Percentiles rank a stretch among this genome's conserved stretches.
These are phyloP conservation scores for Diaporthe caulivora DNA, from an alignment of 2,329 filamentous ascomycete species.

Conservation along the genomic window DNA sequence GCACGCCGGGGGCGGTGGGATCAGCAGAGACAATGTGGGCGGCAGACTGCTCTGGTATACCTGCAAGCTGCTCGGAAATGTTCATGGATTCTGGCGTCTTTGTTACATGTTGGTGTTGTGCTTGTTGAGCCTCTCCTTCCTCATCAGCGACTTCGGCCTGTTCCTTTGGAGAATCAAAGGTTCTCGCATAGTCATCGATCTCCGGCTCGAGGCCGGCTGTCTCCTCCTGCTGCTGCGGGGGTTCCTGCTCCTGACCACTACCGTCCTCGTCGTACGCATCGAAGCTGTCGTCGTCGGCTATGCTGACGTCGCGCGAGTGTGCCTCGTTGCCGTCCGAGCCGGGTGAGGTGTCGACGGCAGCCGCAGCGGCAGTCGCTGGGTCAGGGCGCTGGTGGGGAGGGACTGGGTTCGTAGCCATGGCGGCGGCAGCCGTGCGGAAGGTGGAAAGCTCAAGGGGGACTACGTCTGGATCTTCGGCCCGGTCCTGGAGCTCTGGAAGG, in stretches of 20 bases:
- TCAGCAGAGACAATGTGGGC: conserved; percentile 47
- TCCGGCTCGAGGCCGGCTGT: conserved; percentile 39
- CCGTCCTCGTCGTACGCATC: conserved; percentile 56
- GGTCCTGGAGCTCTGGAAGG: conserved; percentile 62
- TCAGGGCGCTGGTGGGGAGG: conserved; percentile 44
- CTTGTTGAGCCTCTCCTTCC: conserved; percentile 48
- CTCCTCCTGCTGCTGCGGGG: conserved; percentile 45
- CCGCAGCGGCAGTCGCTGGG: conserved; percentile 45
- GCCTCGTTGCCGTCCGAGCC: conserved; percentile 45
- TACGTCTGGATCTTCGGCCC: conserved; percentile 62
- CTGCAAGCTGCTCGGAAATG: conserved; percentile 55
- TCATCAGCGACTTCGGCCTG: conserved; percentile 50
- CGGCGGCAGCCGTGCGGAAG: conserved; percentile 44
- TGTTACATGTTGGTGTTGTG: conserved; percentile 58
- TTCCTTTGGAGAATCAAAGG: conserved; percentile 60
- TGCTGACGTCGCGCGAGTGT: conserved; percentile 49
- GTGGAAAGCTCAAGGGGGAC: conserved; percentile 49
- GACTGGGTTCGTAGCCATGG: conserved; percentile 45
- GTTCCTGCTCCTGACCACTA: conserved; percentile 47
- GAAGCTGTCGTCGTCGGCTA: conserved; percentile 61
- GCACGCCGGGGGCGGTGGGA: conserved; percentile 39
- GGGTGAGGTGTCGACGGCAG: conserved; percentile 44
- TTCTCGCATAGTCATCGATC: conserved; percentile 65
- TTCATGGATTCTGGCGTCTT: conserved; percentile 58
- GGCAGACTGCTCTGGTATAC: conserved; percentile 44